These are phyloP conservation scores for Dactylellina cionopaga DNA, from an alignment of 2,329 filamentous ascomycete genomes.

Conservation along the genomic window DNA sequence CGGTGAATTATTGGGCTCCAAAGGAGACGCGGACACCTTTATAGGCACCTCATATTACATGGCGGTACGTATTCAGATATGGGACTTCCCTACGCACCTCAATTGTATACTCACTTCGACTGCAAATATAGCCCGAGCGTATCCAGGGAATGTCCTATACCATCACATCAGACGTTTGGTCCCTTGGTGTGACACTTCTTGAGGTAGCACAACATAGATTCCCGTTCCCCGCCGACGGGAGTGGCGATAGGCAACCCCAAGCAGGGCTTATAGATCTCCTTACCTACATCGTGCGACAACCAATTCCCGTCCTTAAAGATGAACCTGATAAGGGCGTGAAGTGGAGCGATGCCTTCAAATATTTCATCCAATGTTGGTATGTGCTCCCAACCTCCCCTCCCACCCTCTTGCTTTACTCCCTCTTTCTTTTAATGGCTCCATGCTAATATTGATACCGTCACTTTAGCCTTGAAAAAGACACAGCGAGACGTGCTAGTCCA, in stretches of 20 bases:
- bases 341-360: conserved; percentile 98
- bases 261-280: conserved; percentile 93
- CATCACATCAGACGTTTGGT: conserved; percentile 99
- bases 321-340: conserved; percentile 87
- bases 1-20: conserved; percentile 91
- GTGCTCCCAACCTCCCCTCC: conserved; percentile 61
- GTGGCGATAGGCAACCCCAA: conserved; percentile 71
- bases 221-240: conserved; percentile 93
- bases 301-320: conserved; percentile 94
- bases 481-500: conserved; percentile 83
- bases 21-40: conserved; percentile 98
- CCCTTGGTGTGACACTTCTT: conserved; percentile 92
- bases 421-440: conserved; percentile 14
- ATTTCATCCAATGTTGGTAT: conserved; percentile 99
- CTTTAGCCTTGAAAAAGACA: conserved; percentile 88
- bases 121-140: conserved; percentile 73
- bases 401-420: conserved; percentile 52
- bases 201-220: conserved; percentile 99
- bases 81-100: background rate
- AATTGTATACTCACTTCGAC: background rate
- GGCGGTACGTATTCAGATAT: conserved; percentile 66
- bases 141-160: conserved; percentile 98
- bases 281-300: conserved; percentile 96
- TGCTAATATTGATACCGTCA: conserved; percentile 7
- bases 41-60: conserved; percentile 99